A percentile compares a stretch with the other conserved stretches of the same genome.
These are phyloP conservation scores for Lippia alba DNA, from an alignment of 305 asterid species.

Conservation along the genomic window DNA sequence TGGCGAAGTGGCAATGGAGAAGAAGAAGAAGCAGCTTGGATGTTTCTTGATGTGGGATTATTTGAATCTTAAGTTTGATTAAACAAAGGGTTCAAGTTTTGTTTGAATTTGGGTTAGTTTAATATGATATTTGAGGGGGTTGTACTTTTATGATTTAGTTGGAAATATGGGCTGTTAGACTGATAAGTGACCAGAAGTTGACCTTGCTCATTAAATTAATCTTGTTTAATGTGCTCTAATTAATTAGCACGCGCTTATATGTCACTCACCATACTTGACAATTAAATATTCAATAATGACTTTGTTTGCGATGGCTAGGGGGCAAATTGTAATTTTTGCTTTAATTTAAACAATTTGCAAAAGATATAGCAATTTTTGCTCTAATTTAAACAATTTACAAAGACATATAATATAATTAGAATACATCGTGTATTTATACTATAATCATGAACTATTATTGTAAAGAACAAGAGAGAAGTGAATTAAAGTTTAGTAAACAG, in stretches of 20 bases:
- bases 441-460: no score
- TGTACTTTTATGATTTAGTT: constrained; percentile 29
- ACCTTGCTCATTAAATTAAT: constrained; percentile 40
- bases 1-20: background rate
- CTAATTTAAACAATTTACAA: no score
- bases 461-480: no score
- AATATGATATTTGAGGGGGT: background rate
- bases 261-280: background rate
- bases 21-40: constrained; percentile 53
- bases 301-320: no score
- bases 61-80: constrained; percentile 69
- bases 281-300: no score
- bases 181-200: constrained; percentile 50
- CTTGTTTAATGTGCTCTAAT: constrained; percentile 1
- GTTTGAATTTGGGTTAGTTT: constrained; percentile 8
- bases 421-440: no score
- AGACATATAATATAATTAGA: no score
- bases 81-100: constrained; percentile 35
- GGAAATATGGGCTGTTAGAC: constrained; percentile 48
- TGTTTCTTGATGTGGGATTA: constrained; percentile 49
- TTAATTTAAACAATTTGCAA: no score
- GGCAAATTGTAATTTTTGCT: no score
- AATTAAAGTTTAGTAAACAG: no score
- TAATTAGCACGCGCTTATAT: constrained; percentile 25
- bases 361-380: no score